Evolutionary conservation across 164 flowering plant genomes (phyloP), one percentile per base, ranked within the genome.

Genomic region (Magnolia changhungtana): DNA sequence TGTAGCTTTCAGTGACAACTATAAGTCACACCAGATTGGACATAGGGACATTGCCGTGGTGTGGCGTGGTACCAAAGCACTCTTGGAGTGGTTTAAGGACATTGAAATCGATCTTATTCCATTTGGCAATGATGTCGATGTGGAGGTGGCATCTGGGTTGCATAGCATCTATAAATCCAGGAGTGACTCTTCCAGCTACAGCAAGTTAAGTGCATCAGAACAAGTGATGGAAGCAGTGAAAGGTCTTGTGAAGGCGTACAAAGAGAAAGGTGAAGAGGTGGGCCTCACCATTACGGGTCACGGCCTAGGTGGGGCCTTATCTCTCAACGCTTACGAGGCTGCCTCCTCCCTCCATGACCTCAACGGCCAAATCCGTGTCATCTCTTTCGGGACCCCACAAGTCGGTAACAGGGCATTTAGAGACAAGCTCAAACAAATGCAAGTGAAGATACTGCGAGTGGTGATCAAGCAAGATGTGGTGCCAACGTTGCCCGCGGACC

Each of bases 251-350:
- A 68, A 76, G 3, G 52, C 74, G 9, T 87, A 84, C 69, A 75
- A 70, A 69, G 70, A 45, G 14, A 75, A 69, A 69, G 90, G 89
- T 49, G 86, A 90, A 71, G 80, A 87, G 71, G 87, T 89, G 23
- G 87, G 97, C 80, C 74, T 92, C 2, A 92, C 94, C 6, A 80
- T 89, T 29, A 89, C 93, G 0, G 94, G 97, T 2, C 97, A 92
- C 49, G 88, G 97, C 78, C 67, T 92, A 0, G 96, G 94, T 49
- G 92, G 90, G 27, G 91, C 96, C 11, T 71, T 90, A 71, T 90
- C 90, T 29, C 86, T 92, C 21, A 87, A 82, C 50, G 87, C 92
- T 1, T 80, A 89, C 21, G 90, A 92, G 50, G 88, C 90, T 1
- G 88, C 86, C 0, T 7, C 59, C 0, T 11, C 78, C 0, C 19